Conservation (phyloP, 192 early-diverging fungal genomes). For the Pilaira anomala region DNA sequence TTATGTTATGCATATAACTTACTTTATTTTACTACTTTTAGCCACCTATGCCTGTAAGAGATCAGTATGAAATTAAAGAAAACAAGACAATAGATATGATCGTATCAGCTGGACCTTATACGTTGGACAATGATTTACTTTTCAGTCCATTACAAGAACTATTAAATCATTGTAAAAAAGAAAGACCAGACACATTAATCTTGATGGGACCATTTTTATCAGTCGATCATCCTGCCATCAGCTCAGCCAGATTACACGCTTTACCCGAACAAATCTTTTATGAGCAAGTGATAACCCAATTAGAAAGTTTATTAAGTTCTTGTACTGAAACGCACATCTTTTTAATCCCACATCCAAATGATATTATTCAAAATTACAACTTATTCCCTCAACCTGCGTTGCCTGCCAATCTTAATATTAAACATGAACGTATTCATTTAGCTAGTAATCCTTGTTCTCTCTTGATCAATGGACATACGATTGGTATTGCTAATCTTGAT, state of each 20-base stretch:
- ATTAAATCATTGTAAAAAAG: slow-evolving; percentile 51
- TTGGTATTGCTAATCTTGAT: slow-evolving; percentile 79
- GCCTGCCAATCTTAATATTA: slow-evolving; percentile 29
- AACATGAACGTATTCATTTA: slow-evolving; percentile 10
- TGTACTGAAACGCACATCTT: slow-evolving; percentile 52
- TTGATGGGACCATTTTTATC: slow-evolving; percentile 77
- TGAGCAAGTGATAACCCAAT: slow-evolving; percentile 51
- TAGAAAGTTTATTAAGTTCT: slow-evolving; percentile 50
- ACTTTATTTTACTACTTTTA: slow-evolving; percentile 23
- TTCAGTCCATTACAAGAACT: slow-evolving; percentile 84
- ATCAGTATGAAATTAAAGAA: slow-evolving; percentile 3
- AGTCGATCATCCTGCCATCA: slow-evolving; percentile 54
- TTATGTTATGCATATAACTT: slow-evolving; percentile 13
- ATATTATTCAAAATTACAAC: slow-evolving; percentile 67
- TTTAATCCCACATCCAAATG: slow-evolving; percentile 75
- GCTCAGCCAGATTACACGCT: slow-evolving; percentile 50
- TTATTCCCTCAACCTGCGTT: slow-evolving; percentile 88
- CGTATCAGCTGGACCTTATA: slow-evolving; percentile 84
- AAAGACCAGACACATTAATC: slow-evolving; percentile 78
- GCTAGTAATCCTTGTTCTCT: slow-evolving; percentile 79
- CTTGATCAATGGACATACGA: slow-evolving; percentile 74
- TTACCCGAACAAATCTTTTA: slow-evolving; percentile 64
- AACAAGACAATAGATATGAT: slow-evolving; percentile 49
- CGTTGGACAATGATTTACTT: slow-evolving; percentile 69
- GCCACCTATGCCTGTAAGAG: slow-evolving; percentile 46